Percentiles rank a stretch among this genome's conserved stretches.
These are phyloP conservation scores for Quillaja saponaria DNA, from an alignment of 306 rosid genomes.

Conservation along the genomic window DNA sequence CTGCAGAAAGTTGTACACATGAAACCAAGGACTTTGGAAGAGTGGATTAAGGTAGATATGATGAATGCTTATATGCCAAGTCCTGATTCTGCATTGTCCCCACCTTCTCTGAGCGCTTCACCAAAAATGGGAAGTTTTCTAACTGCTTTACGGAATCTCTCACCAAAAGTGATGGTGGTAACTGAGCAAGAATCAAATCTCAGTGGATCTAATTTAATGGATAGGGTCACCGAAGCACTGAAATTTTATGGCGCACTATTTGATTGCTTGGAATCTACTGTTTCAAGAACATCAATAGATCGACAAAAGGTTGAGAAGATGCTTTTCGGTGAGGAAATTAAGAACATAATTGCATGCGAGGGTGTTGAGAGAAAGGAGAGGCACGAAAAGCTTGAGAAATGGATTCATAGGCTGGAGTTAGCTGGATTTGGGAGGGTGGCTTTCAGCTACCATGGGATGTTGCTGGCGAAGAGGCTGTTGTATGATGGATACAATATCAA, in stretches of 20 bases:
- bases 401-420: slow-evolving; percentile 61
- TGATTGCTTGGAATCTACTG: slow-evolving; percentile 78
- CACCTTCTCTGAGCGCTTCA: slow-evolving; percentile 56
- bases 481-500: slow-evolving; percentile 55
- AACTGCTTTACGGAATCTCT: slow-evolving; percentile 48
- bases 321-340: slow-evolving; percentile 77
- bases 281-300: slow-evolving; percentile 52
- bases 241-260: slow-evolving; percentile 69
- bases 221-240: slow-evolving; percentile 59
- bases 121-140: slow-evolving; percentile 73
- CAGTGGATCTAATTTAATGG: slow-evolving; percentile 61
- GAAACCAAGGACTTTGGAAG: slow-evolving; percentile 63
- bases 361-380: slow-evolving; percentile 73
- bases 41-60: slow-evolving; percentile 67
- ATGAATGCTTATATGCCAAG: slow-evolving; percentile 43
- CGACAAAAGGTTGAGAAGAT: slow-evolving; percentile 67
- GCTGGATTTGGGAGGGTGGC: slow-evolving; percentile 63
- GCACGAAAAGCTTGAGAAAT: slow-evolving; percentile 75
- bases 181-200: slow-evolving; percentile 93
- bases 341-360: slow-evolving; percentile 79
- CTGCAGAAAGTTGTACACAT: slow-evolving; percentile 51
- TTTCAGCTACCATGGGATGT: slow-evolving; percentile 53
- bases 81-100: slow-evolving; percentile 69
- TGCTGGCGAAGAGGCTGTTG: slow-evolving; percentile 52
- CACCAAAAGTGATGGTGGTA: slow-evolving; percentile 68